These are phyloP conservation scores for Prunus mongolica DNA, from an alignment of 306 rosid species.

Conservation along the genomic window DNA sequence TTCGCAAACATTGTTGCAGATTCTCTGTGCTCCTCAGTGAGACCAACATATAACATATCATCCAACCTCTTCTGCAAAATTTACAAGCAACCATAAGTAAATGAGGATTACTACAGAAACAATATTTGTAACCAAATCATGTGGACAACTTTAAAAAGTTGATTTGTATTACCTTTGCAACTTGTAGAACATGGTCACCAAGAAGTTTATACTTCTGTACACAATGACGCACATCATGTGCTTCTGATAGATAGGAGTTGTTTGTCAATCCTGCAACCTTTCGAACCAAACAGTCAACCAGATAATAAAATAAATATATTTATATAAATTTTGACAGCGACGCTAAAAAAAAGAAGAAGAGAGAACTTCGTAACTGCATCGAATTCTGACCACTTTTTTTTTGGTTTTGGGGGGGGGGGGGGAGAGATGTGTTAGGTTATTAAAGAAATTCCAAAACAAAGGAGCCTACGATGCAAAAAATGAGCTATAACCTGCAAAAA, in stretches of 20 bases:
- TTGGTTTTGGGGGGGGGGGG: too few relatives aligned
- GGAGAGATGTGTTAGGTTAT: too few relatives aligned
- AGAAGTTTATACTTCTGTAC: constrained; percentile 71
- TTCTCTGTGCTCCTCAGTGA: constrained; percentile 96
- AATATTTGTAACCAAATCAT: constrained; percentile 17
- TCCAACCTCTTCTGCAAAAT: constrained; percentile 86
- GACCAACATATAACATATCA: constrained; percentile 92
- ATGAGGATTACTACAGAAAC: constrained; percentile 15
- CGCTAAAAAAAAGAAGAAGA: background rate
- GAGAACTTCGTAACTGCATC: constrained; percentile 16
- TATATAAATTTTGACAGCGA: background rate
- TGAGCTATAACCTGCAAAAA: background rate
- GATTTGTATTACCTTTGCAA: constrained; percentile 68
- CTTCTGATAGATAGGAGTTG: constrained; percentile 73
- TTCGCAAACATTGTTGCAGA: constrained; percentile 93
- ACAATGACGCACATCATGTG: constrained; percentile 86
- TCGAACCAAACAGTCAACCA: constrained; percentile 32
- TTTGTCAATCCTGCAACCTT: constrained; percentile 98
- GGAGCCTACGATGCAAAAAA: background rate
- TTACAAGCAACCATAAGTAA: constrained; percentile 30
- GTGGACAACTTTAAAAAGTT: constrained; percentile 9
- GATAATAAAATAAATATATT: background rate
- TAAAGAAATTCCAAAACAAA: background rate
- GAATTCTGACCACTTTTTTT: background rate
- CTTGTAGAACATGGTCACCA: constrained; percentile 74